Base-by-base conservation (phyloP, 306 rosid genomes). In the Sphenostylis stenocarpa region DNA sequence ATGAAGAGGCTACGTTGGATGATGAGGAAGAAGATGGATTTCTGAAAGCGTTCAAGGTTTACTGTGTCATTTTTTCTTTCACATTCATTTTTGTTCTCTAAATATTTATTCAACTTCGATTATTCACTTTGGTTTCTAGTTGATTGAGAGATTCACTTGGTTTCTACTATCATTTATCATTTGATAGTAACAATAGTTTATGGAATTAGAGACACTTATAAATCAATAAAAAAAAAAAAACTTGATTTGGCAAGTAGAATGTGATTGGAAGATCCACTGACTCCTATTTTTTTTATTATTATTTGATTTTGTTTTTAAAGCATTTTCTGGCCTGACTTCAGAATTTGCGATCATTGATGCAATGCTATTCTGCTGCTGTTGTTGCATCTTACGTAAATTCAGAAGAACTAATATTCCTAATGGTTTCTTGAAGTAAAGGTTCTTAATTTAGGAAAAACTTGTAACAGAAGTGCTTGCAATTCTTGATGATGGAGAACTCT, bases 11-110 rank as follows among this genome's bases (percentile, higher is more conserved):
- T 58, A 68, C 91, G 26, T 14, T 95, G 86, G 99, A 95, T 36
- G 99, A 95, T 6, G 98, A 95, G 79, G 97, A 95, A 38, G 99
- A 92, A 67, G 91, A 95, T 87, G 97, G 93, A 72, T 95, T 95
- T 88, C 67, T 95, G 70, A 92, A 92, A 86, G 97, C 97, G 38
- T 95, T 95, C 67, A 95, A 95, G 99, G 99, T 92, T 72, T 65
- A 55, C 49, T 70, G 29, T 66, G 44, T 80, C 16, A 52, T 76
- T 56, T 77, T 71, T 44, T 62, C 49, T 49, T 75, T 63, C 67
- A 55, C 80, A 53, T 56, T 33, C 49, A 41, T 67, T 61, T 72
- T 79, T 72, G 26, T 72, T 77, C 69, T 38, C 49, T 61, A 68
- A 71, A 60, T 71, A 76, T 77, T 72, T 10, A 77, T 56, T 17